A percentile compares a stretch with the other conserved stretches of the same genome.
Evolutionary conservation across 2,329 filamentous ascomycete species (phyloP).

Genomic region (Colletotrichum melonis): DNA sequence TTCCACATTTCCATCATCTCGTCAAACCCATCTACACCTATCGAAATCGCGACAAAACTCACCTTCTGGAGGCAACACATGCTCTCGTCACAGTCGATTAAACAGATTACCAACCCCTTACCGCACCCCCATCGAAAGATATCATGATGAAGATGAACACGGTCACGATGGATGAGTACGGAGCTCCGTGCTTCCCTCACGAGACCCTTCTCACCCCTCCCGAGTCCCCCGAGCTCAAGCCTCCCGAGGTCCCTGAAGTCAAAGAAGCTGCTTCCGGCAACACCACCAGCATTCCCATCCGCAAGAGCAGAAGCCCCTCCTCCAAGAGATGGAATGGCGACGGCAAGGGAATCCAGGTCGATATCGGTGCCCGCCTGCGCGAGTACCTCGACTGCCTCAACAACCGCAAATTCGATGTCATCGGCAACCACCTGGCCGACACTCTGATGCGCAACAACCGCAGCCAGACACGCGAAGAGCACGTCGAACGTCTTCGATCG

Average conservation of each 20-base stretch:
- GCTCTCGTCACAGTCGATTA: conserved; percentile 16
- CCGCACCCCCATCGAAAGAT: neutral
- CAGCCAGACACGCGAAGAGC: conserved; percentile 26
- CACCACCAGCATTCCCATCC: neutral
- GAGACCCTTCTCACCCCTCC: conserved; percentile 16
- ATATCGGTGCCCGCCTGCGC: conserved; percentile 27
- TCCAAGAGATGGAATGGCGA: conserved; percentile 21
- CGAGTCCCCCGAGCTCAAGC: neutral
- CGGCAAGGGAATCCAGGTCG: conserved; percentile 30
- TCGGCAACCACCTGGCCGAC: conserved; percentile 30
- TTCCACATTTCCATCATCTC: neutral
- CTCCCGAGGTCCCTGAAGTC: neutral
- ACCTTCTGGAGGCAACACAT: neutral
- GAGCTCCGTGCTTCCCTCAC: conserved; percentile 31
- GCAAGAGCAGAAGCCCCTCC: conserved; percentile 12
- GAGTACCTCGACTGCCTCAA: conserved; percentile 34
- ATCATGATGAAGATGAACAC: conserved; percentile 21
- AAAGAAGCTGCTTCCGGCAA: neutral
- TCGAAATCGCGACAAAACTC: neutral
- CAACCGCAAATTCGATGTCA: conserved; percentile 23
- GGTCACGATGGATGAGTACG: conserved; percentile 18
- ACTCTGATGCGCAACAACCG: conserved; percentile 17
- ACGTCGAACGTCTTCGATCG: conserved; percentile 17
- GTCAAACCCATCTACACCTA: neutral
- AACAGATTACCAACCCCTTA: neutral